Conservation (phyloP, 2,329 filamentous ascomycete genomes). For the Calycina herbarum region DNA sequence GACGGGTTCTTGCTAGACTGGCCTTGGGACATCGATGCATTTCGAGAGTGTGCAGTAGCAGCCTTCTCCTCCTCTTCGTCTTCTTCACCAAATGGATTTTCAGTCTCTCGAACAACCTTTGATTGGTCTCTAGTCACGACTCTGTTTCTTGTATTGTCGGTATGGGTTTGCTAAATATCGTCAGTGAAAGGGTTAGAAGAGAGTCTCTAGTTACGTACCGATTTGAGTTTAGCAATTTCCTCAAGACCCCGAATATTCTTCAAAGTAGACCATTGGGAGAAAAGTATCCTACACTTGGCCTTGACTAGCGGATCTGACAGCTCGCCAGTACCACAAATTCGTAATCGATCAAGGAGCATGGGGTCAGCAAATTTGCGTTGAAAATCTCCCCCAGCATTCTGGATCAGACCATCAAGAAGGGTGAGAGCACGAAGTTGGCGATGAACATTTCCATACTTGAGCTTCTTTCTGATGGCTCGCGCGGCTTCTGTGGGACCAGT, state of each 20-base stretch:
- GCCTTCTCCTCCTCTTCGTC: constrained; percentile 50
- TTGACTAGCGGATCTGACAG: constrained; percentile 84
- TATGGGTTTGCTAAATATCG: constrained; percentile 54
- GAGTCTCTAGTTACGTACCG: constrained; percentile 41
- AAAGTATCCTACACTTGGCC: constrained; percentile 83
- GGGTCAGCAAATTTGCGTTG: constrained; percentile 88
- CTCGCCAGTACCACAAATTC: constrained; percentile 82
- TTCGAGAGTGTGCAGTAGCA: constrained; percentile 25
- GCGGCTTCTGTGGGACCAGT: constrained; percentile 87
- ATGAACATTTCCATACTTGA: constrained; percentile 97
- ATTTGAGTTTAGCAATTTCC: constrained; percentile 76
- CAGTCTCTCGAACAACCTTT: constrained; percentile 80
- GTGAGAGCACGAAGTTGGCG: constrained; percentile 86
- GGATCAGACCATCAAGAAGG: constrained; percentile 88
- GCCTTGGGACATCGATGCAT: constrained; percentile 21
- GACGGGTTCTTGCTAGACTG: constrained; percentile 25
- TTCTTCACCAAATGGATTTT: constrained; percentile 69
- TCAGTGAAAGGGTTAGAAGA: constrained; percentile 16
- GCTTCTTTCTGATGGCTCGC: constrained; percentile 90
- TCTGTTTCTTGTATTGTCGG: constrained; percentile 3
- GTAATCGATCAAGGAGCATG: constrained; percentile 84
- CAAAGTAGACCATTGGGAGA: constrained; percentile 86
- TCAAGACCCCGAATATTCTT: constrained; percentile 78
- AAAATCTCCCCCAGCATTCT: constrained; percentile 88
- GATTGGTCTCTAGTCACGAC: constrained; percentile 75